Evolutionary conservation across 768 basidiomycete genomes (phyloP), one percentile per base, ranked within the genome.

Genomic region (Panus rudis): DNA sequence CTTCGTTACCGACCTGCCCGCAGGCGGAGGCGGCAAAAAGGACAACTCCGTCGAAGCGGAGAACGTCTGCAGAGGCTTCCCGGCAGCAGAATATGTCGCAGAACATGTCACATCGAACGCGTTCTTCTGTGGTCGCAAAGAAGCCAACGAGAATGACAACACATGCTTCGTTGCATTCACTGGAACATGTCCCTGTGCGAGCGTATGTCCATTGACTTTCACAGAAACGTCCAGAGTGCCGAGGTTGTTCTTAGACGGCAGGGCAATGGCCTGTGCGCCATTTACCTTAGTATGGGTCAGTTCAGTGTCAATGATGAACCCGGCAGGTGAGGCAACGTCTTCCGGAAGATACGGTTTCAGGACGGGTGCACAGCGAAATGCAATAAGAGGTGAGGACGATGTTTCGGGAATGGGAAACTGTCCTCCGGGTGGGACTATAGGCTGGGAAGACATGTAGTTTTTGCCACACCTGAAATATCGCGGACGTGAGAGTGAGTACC

Each of bases 391-490:
- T 6, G 50, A 48, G 3, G 52, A 16, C 4, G 69, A 70, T 3
- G 49, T 42, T 0, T 53, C 49, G 1, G 70, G 69, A 1, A 63
- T 42, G 6, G 61, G 59, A 44, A 76, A 76, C 40, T 67, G 61
- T 2, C 74, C 72, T 1, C 69, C 72, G 0, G 75, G 72, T 1
- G 65, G 65, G 14, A 70, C 63, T 5, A 69, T 57, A 1, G 68
- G 61, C 42, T 70, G 57, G 19, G 62, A 61, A 6, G 60, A 26
- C 62, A 68, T 68, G 52, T 59, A 76, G 48, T 73, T 66, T 55
- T 76, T 75, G 31, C 71, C 72, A 35, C 74, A 76, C 73, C 76
- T 76, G 48, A n/a, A n/a, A n/a, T n/a, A n/a, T n/a, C n/a, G n/a
- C n/a, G n/a, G n/a, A n/a, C n/a, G n/a, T n/a, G n/a, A n/a, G n/a